Conservation (phyloP, 257 asterid genomes). For the Solanum pimpinellifolium region DNA sequence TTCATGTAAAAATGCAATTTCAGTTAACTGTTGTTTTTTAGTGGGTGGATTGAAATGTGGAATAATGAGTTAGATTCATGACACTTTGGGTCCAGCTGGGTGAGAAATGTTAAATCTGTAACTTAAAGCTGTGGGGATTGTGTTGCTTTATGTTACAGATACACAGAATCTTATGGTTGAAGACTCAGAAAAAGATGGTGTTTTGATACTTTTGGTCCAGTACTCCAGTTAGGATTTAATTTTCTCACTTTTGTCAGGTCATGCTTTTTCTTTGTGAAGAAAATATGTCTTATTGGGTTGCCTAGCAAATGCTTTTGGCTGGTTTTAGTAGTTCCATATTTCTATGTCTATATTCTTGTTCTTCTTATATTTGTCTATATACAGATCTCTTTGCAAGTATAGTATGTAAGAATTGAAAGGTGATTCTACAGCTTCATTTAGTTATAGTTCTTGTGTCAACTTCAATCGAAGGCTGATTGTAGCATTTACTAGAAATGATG, state of each 20-base stretch:
- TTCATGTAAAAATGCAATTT: not conserved
- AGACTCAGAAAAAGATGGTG: not conserved
- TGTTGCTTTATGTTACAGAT: not conserved
- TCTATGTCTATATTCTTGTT: not conserved
- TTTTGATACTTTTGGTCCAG: not conserved
- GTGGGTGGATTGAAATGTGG: not conserved
- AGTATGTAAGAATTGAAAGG: not conserved
- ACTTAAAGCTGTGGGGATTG: not conserved
- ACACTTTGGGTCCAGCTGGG: not conserved
- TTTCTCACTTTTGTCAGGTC: not conserved
- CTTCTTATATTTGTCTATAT: not conserved
- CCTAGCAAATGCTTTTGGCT: not conserved
- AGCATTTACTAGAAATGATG: not conserved
- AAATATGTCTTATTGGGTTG: not conserved
- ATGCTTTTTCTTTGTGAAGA: not conserved
- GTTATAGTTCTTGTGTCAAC: not conserved
- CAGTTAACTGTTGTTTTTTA: not conserved
- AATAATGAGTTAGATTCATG: not conserved
- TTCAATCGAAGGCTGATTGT: not conserved
- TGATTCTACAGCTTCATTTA: not conserved
- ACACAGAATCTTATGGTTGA: not conserved
- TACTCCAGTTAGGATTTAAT: not conserved
- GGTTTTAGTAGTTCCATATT: not conserved
- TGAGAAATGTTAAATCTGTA: not conserved
- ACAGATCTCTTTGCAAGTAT: not conserved